A percentile compares a stretch with the other conserved stretches of the same genome.
phyloP scores from a whole-genome alignment of 441 rosid genomes.

The Populus hybrid region DNA sequence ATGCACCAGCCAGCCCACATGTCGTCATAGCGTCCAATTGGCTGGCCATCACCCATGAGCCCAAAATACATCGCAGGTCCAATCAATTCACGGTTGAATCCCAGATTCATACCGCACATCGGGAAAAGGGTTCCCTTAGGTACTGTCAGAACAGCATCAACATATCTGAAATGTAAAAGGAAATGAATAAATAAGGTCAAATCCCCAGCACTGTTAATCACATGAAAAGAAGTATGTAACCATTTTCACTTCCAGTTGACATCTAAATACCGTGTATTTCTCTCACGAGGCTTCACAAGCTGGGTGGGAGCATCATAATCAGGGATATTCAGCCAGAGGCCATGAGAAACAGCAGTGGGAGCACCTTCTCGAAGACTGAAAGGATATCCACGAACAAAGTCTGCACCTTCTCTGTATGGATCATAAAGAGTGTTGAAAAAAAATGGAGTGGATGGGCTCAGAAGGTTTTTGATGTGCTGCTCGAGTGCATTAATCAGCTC shows the following conservation, averaged over 20 bases:
- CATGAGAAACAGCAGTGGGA: constrained; percentile 80
- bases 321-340: constrained; percentile 96
- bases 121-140: constrained; percentile 96
- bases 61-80: constrained; percentile 98
- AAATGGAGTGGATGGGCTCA: constrained; percentile 59
- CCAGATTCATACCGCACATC: constrained; percentile 97
- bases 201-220: neutral
- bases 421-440: constrained; percentile 92
- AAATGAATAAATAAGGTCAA: neutral
- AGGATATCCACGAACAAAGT: constrained; percentile 88
- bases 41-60: constrained; percentile 98
- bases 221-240: neutral
- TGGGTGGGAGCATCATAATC: constrained; percentile 97
- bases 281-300: constrained; percentile 86
- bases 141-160: constrained; percentile 84
- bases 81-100: constrained; percentile 83
- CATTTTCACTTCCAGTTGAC: neutral
- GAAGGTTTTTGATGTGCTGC: constrained; percentile 89
- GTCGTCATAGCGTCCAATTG: constrained; percentile 93
- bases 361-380: constrained; percentile 86
- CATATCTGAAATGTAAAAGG: constrained; percentile 45
- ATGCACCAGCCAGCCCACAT: constrained; percentile 99
- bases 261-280: constrained; percentile 58
- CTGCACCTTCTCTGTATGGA: constrained; percentile 81
- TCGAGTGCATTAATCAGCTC: constrained; percentile 81